Evolutionary conservation across 306 rosid species (phyloP).

Genomic region (Quercus aquifolioides): DNA sequence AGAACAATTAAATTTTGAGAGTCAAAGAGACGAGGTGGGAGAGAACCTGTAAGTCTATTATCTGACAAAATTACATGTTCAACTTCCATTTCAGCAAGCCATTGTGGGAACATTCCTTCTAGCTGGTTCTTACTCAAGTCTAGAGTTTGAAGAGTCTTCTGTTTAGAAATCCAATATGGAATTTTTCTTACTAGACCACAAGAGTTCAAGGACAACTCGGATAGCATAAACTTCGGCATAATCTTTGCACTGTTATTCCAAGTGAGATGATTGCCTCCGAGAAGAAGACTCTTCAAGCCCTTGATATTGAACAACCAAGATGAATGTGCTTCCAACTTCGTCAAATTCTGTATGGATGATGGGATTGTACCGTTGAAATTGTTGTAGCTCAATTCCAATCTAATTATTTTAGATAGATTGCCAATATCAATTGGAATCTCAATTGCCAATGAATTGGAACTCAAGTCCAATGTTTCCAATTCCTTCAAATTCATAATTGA

Average conservation of each 20-base stretch:
- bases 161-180: constrained; percentile 28
- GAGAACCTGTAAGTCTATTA: constrained; percentile 19
- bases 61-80: constrained; percentile 21
- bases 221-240: too few species aligned
- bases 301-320: constrained; percentile 14
- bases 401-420: constrained; percentile 13
- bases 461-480: constrained; percentile 8
- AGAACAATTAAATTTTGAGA: constrained; percentile 1
- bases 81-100: constrained; percentile 28
- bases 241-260: background rate
- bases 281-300: constrained; percentile 10
- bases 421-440: constrained; percentile 19
- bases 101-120: constrained; percentile 23
- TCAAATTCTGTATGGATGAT: constrained; percentile 10
- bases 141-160: constrained; percentile 9
- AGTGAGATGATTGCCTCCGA: constrained; percentile 4
- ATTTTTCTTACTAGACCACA: constrained; percentile 22
- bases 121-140: constrained; percentile 32
- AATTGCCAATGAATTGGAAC: constrained; percentile 12
- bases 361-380: constrained; percentile 10
- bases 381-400: constrained; percentile 18
- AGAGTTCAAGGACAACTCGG: constrained; percentile 23
- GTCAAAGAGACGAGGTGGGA: constrained; percentile 21
- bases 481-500: constrained; percentile 1
- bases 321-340: constrained; percentile 2